Evolutionary conservation across 1,284 basidiomycete genomes (phyloP).

Genomic region (Cutaneotrichosporon cyanovorans): DNA sequence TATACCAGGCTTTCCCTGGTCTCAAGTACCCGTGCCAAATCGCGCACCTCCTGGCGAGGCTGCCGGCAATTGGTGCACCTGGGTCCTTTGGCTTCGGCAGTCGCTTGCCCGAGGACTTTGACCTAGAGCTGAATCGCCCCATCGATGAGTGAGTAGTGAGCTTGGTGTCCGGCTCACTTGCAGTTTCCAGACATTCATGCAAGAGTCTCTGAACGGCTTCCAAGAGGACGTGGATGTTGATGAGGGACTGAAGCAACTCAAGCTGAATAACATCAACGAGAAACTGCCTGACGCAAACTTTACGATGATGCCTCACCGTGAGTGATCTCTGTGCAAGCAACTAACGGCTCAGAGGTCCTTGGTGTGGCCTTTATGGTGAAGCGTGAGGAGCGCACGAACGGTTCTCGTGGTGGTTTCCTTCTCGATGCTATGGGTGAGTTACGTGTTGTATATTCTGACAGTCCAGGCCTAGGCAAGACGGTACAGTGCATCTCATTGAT

Average conservation of each 20-base stretch:
- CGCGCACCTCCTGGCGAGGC: no score
- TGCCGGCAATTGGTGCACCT: no score
- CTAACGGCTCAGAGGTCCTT: constrained; percentile 19
- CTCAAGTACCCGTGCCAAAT: no score
- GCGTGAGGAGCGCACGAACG: constrained; percentile 30
- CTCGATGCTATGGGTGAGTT: constrained; percentile 33
- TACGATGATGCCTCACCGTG: constrained; percentile 43
- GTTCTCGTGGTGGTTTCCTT: constrained; percentile 37
- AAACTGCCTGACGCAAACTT: constrained; percentile 26
- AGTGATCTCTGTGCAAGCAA: background rate
- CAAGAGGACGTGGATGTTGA: constrained; percentile 29
- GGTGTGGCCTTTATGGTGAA: constrained; percentile 45
- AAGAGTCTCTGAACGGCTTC: constrained; percentile 31
- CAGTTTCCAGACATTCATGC: constrained; percentile 33
- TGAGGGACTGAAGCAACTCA: constrained; percentile 25
- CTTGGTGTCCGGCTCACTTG: background rate
- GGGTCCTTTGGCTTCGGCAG: no score
- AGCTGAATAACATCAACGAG: constrained; percentile 18
- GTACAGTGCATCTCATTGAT: constrained; percentile 45
- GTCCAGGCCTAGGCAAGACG: constrained; percentile 43
- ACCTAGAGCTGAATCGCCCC: no score
- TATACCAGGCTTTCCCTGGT: no score
- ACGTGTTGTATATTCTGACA: constrained; percentile 7
- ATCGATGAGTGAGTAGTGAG: constrained; percentile 21
- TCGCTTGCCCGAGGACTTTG: background rate